These are phyloP conservation scores for Dillenia turbinata DNA, from an alignment of 164 flowering plant species.

Conservation along the genomic window DNA sequence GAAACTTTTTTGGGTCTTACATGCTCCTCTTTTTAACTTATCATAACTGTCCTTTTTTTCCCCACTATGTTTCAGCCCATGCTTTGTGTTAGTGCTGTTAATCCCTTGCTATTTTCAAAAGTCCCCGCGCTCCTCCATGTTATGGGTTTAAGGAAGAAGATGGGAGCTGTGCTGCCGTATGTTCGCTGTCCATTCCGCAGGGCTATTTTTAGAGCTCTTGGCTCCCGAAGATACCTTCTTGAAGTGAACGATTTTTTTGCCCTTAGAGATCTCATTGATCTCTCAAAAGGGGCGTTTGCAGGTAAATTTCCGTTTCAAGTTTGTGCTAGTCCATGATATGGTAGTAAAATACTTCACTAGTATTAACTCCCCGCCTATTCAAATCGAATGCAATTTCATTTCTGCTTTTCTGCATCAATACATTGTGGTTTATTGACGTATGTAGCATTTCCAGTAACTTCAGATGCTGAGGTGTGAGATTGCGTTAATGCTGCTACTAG, in stretches of 20 bases:
- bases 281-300: conserved; percentile 93
- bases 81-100: conserved; percentile 96
- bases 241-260: conserved; percentile 93
- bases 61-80: conserved; percentile 67
- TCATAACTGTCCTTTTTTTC: too few relatives aligned
- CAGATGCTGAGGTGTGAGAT: too few relatives aligned
- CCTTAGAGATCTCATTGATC: conserved; percentile 87
- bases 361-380: too few relatives aligned
- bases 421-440: too few relatives aligned
- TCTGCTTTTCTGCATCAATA: too few relatives aligned
- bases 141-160: conserved; percentile 68
- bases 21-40: too few relatives aligned
- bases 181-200: conserved; percentile 88
- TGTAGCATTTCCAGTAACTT: too few relatives aligned
- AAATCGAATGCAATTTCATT: too few relatives aligned
- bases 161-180: conserved; percentile 69
- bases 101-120: conserved; percentile 80
- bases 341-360: not conserved
- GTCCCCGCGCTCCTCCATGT: conserved; percentile 80
- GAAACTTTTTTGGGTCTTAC: too few relatives aligned
- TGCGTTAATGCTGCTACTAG: too few relatives aligned
- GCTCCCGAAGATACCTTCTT: conserved; percentile 84
- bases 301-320: conserved; percentile 36
- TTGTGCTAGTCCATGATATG: not conserved
- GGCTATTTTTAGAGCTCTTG: conserved; percentile 68